Evolutionary conservation across 176 grass and related monocot species (phyloP).

Genomic region (Typha latifolia): DNA sequence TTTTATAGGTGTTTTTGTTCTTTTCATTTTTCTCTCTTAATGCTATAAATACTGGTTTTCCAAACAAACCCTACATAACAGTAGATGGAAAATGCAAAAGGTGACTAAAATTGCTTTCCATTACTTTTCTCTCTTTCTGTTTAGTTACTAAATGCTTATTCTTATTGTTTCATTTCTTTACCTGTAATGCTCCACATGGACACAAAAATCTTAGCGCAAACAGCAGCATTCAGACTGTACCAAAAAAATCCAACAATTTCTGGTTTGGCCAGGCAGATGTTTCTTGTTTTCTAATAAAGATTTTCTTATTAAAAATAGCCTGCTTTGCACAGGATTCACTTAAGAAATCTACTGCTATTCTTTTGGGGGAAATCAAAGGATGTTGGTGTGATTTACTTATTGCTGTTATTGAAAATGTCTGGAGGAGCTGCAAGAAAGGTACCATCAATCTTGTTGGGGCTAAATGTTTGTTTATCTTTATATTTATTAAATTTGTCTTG

Average conservation of each 20-base stretch:
- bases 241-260: neutral
- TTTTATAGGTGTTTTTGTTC: too few species aligned
- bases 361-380: slow-evolving; percentile 68
- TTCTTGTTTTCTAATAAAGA: neutral
- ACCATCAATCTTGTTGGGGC: slow-evolving; percentile 12
- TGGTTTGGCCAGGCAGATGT: neutral
- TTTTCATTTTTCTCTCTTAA: neutral
- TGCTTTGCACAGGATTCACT: slow-evolving; percentile 60
- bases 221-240: neutral
- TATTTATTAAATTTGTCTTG: slow-evolving; percentile 16
- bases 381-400: slow-evolving; percentile 79
- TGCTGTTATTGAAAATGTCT: slow-evolving; percentile 69
- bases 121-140: neutral
- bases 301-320: neutral
- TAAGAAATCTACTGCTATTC: slow-evolving; percentile 42
- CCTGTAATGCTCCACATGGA: too few species aligned
- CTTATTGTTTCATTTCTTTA: neutral
- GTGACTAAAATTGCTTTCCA: neutral
- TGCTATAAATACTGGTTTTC: neutral
- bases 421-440: slow-evolving; percentile 95
- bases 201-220: too few species aligned
- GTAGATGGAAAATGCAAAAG: too few species aligned
- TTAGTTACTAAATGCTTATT: neutral
- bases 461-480: neutral
- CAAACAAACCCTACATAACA: neutral